Conservation (phyloP, 768 basidiomycete species). For the Dentipellis fragilis region DNA sequence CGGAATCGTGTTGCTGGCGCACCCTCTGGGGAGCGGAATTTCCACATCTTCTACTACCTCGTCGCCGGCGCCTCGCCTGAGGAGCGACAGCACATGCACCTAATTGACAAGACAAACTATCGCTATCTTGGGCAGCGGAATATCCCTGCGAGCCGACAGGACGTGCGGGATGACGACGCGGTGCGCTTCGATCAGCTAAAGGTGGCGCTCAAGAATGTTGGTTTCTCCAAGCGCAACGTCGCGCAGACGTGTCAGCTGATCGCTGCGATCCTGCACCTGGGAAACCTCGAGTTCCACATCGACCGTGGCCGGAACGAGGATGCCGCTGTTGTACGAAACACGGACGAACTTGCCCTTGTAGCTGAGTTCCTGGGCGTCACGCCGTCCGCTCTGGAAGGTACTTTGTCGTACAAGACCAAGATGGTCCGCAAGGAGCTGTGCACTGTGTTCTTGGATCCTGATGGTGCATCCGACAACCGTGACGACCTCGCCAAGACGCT, state of each 20-base stretch:
- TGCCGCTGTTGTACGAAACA: slow-evolving; percentile 85
- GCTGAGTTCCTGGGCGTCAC: slow-evolving; percentile 88
- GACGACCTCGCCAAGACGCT: slow-evolving; percentile 92
- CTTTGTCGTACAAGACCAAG: slow-evolving; percentile 86
- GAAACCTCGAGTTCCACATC: slow-evolving; percentile 86
- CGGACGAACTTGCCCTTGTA: slow-evolving; percentile 70
- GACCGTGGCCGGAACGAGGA: slow-evolving; percentile 83
- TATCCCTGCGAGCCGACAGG: slow-evolving; percentile 29
- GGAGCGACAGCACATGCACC: slow-evolving; percentile 80
- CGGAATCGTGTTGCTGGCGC: slow-evolving; percentile 80
- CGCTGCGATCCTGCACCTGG: slow-evolving; percentile 92
- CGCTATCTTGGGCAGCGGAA: slow-evolving; percentile 77
- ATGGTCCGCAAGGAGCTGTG: slow-evolving; percentile 94
- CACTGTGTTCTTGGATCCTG: slow-evolving; percentile 90
- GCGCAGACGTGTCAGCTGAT: slow-evolving; percentile 92
- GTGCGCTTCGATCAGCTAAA: slow-evolving; percentile 89
- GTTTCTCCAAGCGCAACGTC: slow-evolving; percentile 89
- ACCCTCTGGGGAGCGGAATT: slow-evolving; percentile 89
- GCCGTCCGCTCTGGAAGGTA: slow-evolving; percentile 58
- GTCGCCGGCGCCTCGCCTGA: slow-evolving; percentile 84
- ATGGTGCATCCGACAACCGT: slow-evolving; percentile 85
- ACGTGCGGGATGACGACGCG: slow-evolving; percentile 70
- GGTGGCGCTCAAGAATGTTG: slow-evolving; percentile 85
- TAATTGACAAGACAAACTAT: slow-evolving; percentile 73
- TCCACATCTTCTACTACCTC: slow-evolving; percentile 97